Conservation (phyloP, 139 green algal species). For the Chlamydomonas applanata region DNA sequence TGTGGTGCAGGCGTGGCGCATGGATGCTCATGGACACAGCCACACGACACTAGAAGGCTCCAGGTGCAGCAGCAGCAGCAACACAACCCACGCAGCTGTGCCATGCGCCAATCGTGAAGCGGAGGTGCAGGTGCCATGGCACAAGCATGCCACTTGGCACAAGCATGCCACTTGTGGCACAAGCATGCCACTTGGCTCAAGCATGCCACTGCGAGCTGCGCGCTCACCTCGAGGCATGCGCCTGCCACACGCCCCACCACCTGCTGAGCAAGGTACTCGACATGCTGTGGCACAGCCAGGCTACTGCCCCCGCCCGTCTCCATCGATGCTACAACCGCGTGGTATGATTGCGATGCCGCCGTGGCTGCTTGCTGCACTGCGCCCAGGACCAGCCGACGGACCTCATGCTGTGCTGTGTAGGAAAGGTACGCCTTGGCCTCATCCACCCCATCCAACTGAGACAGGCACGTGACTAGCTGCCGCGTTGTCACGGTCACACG, state of each 20-base stretch:
- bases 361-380: neutral
- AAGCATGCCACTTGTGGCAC: too few relatives aligned
- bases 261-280: conserved; percentile 11
- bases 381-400: neutral
- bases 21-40: too few relatives aligned
- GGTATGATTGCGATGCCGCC: neutral
- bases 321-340: neutral
- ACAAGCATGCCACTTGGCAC: too few relatives aligned
- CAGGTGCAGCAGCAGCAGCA: too few relatives aligned
- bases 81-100: too few relatives aligned
- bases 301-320: neutral
- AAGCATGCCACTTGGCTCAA: too few relatives aligned
- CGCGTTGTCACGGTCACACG: neutral
- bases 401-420: neutral
- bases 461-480: conserved; percentile 29
- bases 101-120: too few relatives aligned
- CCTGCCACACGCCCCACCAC: conserved; percentile 11
- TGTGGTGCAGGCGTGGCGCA: neutral
- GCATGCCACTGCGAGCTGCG: too few relatives aligned
- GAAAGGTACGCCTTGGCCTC: conserved; percentile 14
- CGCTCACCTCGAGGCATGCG: conserved; percentile 15
- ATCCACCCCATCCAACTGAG: conserved; percentile 25
- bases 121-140: too few relatives aligned
- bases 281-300: neutral
- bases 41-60: too few relatives aligned